A percentile compares a stretch with the other conserved stretches of the same genome.
Evolutionary conservation across 2,329 filamentous ascomycete genomes (phyloP).

Genomic region (Sclerotinia spermophila): DNA sequence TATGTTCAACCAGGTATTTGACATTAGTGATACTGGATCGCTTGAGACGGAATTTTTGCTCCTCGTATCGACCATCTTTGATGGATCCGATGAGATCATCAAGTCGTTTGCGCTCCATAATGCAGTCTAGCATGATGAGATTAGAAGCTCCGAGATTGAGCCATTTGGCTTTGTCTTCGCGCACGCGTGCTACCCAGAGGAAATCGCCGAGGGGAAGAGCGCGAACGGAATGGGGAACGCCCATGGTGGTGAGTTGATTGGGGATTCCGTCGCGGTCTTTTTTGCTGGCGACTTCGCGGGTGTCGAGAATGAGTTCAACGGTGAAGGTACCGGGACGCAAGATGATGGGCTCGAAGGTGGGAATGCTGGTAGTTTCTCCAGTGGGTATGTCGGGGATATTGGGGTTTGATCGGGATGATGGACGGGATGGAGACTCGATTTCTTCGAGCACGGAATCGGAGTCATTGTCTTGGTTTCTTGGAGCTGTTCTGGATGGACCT

Average conservation of each 20-base stretch:
- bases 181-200: slow-evolving; percentile 73
- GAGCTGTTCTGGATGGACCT: background rate
- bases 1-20: slow-evolving; percentile 75
- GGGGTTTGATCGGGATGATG: background rate
- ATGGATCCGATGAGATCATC: slow-evolving; percentile 79
- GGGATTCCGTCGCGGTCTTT: slow-evolving; percentile 73
- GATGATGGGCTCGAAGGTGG: slow-evolving; percentile 53
- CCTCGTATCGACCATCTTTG: slow-evolving; percentile 77
- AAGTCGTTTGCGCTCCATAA: slow-evolving; percentile 75
- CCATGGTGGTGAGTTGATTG: slow-evolving; percentile 57
- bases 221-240: slow-evolving; percentile 53
- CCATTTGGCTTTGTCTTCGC: slow-evolving; percentile 45
- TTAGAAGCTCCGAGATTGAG: slow-evolving; percentile 58
- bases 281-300: slow-evolving; percentile 68
- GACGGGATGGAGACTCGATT: background rate
- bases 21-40: slow-evolving; percentile 72
- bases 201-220: slow-evolving; percentile 70
- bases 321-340: slow-evolving; percentile 65
- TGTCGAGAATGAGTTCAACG: slow-evolving; percentile 69
- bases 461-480: slow-evolving; percentile 10
- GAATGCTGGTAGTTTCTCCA: slow-evolving; percentile 32
- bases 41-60: slow-evolving; percentile 77
- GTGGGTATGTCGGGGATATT: slow-evolving; percentile 25
- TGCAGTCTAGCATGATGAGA: slow-evolving; percentile 74
- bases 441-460: slow-evolving; percentile 17